Base-by-base conservation (phyloP, 805 yeast genomes). In the Kazachstania martiniae region DNA sequence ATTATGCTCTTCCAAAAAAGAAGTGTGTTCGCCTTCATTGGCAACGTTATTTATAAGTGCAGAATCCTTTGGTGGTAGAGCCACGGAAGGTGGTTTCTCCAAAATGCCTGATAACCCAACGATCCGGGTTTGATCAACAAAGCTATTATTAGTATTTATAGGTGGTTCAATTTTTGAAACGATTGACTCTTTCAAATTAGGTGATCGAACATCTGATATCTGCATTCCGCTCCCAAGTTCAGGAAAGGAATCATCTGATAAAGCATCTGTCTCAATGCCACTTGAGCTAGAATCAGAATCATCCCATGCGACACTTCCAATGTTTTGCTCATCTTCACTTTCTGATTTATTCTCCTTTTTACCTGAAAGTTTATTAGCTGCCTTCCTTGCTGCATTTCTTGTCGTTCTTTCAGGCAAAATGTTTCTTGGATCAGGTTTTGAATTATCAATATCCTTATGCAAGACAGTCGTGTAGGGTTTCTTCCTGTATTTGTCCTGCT, bases 311-410 rank as follows among this genome's bases (percentile, higher is more conserved):
- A 33, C 41, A 8, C 28, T 33, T 4, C 18, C 27, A 13, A 28
- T 22, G 5, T 3, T 16, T 4, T 33, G 29, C 9, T 32, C 34
- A 12, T 32, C 18, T 9, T 23, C 32, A 1, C 42, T 14, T 13
- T 23, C 29, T 18, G 17, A 27, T 18, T 19, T 34, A 16, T 12
- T n/a, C n/a, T n/a, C n/a, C 34, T 27, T 2, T 6, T 8, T 8
- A 12, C 51, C 39, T 3, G 54, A 38, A 3, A 51, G 34, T 17
- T 49, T 39, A 23, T 46, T 45, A 5, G 58, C 48, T 1, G 59
- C 56, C 23, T 45, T 41, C 34, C 40, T 47, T 10, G 58, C 59
- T n/a, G 55, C 58, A 30, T 33, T 40, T 21, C 56, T 49, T 23
- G 51, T 46, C 5, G 42, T 36, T 27, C 51, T 40, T 23, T 37